phyloP scores from a whole-genome alignment of 2,329 filamentous ascomycete genomes.

The Fusarium sororula region DNA sequence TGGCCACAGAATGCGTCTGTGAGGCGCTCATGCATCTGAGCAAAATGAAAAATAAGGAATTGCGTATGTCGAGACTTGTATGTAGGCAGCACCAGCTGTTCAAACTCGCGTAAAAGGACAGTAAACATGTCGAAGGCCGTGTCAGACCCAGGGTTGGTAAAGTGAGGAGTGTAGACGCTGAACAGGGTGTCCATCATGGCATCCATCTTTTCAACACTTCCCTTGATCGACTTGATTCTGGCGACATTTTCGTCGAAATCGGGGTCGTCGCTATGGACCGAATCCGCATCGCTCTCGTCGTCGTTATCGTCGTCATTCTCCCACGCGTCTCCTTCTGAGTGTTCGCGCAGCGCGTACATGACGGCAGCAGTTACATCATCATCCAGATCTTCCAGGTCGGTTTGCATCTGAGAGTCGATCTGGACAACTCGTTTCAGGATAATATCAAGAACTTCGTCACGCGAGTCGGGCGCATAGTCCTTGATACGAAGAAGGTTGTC shows the following conservation, averaged over 20 bases:
- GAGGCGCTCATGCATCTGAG: conserved; percentile 80
- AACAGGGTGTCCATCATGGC: conserved; percentile 89
- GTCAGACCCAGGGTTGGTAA: conserved; percentile 73
- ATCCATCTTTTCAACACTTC: conserved; percentile 91
- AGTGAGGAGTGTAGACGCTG: conserved; percentile 78
- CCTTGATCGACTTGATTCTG: conserved; percentile 76
- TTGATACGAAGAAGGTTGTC: conserved; percentile 82
- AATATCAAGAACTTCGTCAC: conserved; percentile 81
- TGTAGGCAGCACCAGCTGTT: conserved; percentile 86
- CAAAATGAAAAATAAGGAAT: conserved; percentile 95
- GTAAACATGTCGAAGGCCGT: conserved; percentile 78
- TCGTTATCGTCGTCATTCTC: conserved; percentile 62
- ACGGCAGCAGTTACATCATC: conserved; percentile 84
- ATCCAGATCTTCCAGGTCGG: conserved; percentile 91
- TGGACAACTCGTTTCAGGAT: conserved; percentile 89
- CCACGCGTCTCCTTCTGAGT: conserved; percentile 44
- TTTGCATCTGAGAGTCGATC: conserved; percentile 94
- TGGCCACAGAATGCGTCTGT: conserved; percentile 85
- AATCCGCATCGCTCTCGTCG: conserved; percentile 74
- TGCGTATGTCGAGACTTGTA: conserved; percentile 94
- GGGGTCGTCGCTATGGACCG: conserved; percentile 74
- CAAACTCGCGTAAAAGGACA: conserved; percentile 85
- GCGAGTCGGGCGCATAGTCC: conserved; percentile 79
- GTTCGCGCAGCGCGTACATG: conserved; percentile 58
- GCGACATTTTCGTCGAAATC: conserved; percentile 70